Base-by-base conservation (phyloP, 768 basidiomycete species). In the Wakefieldia striispora region DNA sequence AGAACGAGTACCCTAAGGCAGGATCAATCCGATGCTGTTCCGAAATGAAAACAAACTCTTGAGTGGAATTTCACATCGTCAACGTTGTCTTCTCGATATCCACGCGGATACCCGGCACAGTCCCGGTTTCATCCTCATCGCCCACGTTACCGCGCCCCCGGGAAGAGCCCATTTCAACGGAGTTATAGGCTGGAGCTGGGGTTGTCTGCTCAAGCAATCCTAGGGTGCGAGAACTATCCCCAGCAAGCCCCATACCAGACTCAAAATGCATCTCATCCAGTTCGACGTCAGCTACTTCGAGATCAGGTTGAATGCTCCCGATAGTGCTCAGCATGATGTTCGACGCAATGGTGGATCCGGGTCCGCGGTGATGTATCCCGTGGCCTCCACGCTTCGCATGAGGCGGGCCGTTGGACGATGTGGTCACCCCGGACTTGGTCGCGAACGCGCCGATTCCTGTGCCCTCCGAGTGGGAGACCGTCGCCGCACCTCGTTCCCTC, bases 401-500 rank as follows among this genome's bases (percentile, higher is more conserved):
- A 11, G 56, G 54, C 1, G 47, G 50, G 9, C 66, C 63, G 36
- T 58, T 53, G 48, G 64, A 59, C 27, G 60, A 62, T 36, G 50
- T 42, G 26, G 59, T 56, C 27, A 69, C 53, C 53, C 79, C 73
- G 19, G 80, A 80, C 60, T 84, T 84, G 16, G 83, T 82, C 20
- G 82, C 81, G 51, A 84, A 85, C 2, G 80, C 82, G 12, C 80
- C 77, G 41, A 84, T 77, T 6, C 83, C 83, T 12, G 81, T 82
- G n/a, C 82, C 82, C 54, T 84, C 83, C 13, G 86, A 89, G 61
- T 87, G 83, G 2, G 81, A 77, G 17, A 83, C 84, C 8, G 88
- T 88, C 62, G 89, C 85, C 0, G 87, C 86, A 36, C 88, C 86
- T 50, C 88, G 83, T 63, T 91, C 85, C 23, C 86, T 86, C 53